phyloP scores from a whole-genome alignment of 805 yeast species.

The Spathaspora gorwiae region DNA sequence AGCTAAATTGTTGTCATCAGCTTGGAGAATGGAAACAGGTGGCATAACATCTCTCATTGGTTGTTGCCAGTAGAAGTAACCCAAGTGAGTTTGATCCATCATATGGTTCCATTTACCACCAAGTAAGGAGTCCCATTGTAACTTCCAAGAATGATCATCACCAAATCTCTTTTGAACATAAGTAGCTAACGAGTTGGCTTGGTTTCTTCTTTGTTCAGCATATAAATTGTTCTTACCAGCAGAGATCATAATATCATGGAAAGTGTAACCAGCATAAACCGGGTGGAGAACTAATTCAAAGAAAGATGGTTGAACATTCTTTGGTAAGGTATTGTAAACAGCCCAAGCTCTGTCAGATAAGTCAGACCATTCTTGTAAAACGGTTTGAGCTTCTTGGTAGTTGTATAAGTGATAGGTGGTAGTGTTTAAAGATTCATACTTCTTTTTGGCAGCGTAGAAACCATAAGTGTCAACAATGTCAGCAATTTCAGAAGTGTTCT shows the following conservation, averaged over 20 bases:
- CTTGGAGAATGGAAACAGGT: constrained; percentile 6
- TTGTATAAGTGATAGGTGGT: constrained; percentile 9
- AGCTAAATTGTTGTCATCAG: constrained; percentile 6
- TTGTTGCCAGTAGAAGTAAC: constrained; percentile 15
- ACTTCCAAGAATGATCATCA: constrained; percentile 12
- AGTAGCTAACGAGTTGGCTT: constrained; percentile 10
- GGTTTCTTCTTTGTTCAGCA: constrained; percentile 12
- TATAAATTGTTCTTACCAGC: constrained; percentile 14
- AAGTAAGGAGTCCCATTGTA: constrained; percentile 10
- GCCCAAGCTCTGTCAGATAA: constrained; percentile 13
- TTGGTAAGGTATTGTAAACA: constrained; percentile 11
- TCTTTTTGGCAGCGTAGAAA: constrained; percentile 9
- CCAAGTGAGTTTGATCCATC: constrained; percentile 16
- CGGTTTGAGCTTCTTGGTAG: constrained; percentile 12
- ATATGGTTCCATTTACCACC: constrained; percentile 14
- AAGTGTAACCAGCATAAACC: constrained; percentile 13
- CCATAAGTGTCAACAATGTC: constrained; percentile 13
- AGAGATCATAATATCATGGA: constrained; percentile 13
- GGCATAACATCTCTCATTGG: constrained; percentile 15
- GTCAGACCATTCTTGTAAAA: constrained; percentile 10
- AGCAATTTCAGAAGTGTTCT: constrained; percentile 11
- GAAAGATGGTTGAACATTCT: constrained; percentile 12
- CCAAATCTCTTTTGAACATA: constrained; percentile 11
- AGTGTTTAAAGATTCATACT: constrained; percentile 11
- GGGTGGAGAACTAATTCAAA: constrained; percentile 14